Evolutionary conservation across 2,329 filamentous ascomycete genomes (phyloP).

Genomic region (Botrytis porri): DNA sequence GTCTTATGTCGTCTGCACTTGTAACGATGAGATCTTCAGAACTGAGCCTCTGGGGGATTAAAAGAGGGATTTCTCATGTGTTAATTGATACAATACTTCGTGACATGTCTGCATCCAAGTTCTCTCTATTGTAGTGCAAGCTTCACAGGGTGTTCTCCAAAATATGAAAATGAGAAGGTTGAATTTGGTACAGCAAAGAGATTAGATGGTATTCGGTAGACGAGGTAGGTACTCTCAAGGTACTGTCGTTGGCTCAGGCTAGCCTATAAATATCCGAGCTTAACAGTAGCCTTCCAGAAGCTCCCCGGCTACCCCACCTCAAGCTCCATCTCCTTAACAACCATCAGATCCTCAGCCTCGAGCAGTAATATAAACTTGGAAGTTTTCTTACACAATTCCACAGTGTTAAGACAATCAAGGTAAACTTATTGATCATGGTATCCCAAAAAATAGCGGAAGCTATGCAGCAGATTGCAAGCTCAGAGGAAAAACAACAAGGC

Average conservation of each 20-base stretch:
- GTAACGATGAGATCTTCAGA: not conserved
- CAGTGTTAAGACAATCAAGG: not conserved
- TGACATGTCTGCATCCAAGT: not conserved
- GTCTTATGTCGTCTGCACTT: not conserved
- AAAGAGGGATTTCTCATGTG: not conserved
- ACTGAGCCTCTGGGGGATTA: not conserved
- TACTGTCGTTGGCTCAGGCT: not conserved
- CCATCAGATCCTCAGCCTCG: not conserved
- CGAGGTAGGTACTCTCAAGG: too few species aligned
- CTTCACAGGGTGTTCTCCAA: not conserved
- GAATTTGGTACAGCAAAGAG: not conserved
- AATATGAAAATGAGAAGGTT: not conserved
- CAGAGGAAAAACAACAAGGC: slow-evolving; percentile 44
- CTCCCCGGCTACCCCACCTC: not conserved
- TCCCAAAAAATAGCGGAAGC: slow-evolving; percentile 44
- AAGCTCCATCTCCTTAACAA: not conserved
- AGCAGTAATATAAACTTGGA: not conserved
- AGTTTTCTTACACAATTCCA: not conserved
- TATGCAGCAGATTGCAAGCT: slow-evolving; percentile 43
- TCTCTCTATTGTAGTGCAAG: not conserved
- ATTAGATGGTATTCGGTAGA: not conserved
- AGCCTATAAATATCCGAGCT: slow-evolving; percentile 5
- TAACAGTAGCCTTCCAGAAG: not conserved
- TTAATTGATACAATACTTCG: not conserved
- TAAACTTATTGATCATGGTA: slow-evolving; percentile 28